Evolutionary conservation across 441 rosid species (phyloP), one percentile per base, ranked within the genome.

Genomic region (Eutrema salsugineum): DNA sequence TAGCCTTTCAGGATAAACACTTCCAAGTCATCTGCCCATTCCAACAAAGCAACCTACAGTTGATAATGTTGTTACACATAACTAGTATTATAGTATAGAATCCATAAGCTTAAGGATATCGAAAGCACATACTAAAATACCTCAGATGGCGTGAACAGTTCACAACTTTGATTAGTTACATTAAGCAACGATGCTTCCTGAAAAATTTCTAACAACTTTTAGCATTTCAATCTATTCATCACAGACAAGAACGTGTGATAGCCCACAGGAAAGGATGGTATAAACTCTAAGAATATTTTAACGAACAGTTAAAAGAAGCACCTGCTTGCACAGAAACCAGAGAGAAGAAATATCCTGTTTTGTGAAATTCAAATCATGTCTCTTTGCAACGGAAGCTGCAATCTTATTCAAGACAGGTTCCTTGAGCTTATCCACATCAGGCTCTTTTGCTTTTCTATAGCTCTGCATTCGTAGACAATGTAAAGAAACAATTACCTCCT

Each of bases 291-390:
- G 55, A 53, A 63, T 38, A 17, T 17, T 22, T 8, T 14, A 30
- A 55, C 27, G 12, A 42, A 43, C 66, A 95, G 91, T 32, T 58
- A 43, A 77, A 55, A 22, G 33, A 62, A 17, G 54, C 54, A 87
- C 99, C 97, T 92, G 97, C 81, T 92, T 92, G 79, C 99, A 95
- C 62, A 95, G 81, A 84, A 92, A 92, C 97, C 99, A 95, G 48
- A 95, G 91, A 77, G 96, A 89, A 50, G 96, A 79, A 30, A 85
- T 75, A 63, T 91, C 98, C 58, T 92, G 82, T 79, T 85, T 84
- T 0, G 93, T 90, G 69, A 95, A 88, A 59, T 77, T 80, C 59
- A 92, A 76, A 71, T 64, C 85, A 76, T 80, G 80, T 46, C 87
- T 91, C 75, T 73, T 85, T 12, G 77, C 80, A 49, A 92, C 57